phyloP scores from a whole-genome alignment of 805 yeast species.

The Metschnikowia bowlesiae region DNA sequence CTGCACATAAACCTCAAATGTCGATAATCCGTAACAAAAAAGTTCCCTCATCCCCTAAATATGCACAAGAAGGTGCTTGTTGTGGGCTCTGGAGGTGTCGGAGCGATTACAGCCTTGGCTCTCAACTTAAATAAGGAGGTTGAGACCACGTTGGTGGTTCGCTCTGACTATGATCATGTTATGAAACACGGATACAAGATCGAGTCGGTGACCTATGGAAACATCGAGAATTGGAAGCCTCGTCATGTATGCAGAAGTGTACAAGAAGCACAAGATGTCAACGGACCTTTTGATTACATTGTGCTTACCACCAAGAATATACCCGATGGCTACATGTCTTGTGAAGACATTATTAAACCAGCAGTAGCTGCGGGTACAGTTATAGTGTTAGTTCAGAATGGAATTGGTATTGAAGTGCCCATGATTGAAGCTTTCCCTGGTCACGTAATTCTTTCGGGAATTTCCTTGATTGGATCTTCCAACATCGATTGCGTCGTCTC shows the following conservation, averaged over 20 bases:
- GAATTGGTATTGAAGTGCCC: conserved; percentile 58
- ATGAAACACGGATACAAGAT: conserved; percentile 12
- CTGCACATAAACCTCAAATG: neutral
- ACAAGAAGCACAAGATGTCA: conserved; percentile 9
- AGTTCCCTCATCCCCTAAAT: neutral
- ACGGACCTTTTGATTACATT: conserved; percentile 27
- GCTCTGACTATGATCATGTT: conserved; percentile 16
- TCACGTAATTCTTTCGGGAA: conserved; percentile 54
- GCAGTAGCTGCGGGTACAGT: conserved; percentile 31
- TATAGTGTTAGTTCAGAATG: conserved; percentile 61
- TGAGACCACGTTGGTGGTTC: conserved; percentile 16
- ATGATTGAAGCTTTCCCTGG: conserved; percentile 48
- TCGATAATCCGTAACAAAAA: neutral
- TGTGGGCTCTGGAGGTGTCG: conserved; percentile 20
- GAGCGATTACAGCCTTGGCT: conserved; percentile 16
- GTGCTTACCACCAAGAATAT: conserved; percentile 32
- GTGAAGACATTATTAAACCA: conserved; percentile 39
- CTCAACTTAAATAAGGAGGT: conserved; percentile 9
- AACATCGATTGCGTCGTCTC: conserved; percentile 43
- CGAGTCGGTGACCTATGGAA: conserved; percentile 14
- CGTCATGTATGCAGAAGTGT: conserved; percentile 10
- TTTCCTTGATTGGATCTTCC: conserved; percentile 59
- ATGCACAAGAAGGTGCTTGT: conserved; percentile 15
- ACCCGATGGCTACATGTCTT: conserved; percentile 30
- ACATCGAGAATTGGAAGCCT: conserved; percentile 15